phyloP scores from a whole-genome alignment of 2,329 filamentous ascomycete species.

The Kalmusia sp. region DNA sequence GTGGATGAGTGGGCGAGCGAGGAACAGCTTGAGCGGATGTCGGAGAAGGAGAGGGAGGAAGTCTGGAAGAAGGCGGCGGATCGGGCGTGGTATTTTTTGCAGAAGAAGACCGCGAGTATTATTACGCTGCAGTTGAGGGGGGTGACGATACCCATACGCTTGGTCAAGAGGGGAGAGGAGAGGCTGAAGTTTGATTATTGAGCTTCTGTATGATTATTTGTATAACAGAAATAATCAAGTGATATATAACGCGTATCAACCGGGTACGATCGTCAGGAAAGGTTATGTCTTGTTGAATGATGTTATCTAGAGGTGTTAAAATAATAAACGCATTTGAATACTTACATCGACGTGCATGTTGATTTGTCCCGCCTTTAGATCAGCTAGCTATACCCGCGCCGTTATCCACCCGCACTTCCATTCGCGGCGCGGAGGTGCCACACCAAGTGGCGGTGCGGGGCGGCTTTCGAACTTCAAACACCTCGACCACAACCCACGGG shows the following conservation, averaged over 20 bases:
- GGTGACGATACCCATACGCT: conserved; percentile 67
- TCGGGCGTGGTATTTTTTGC: conserved; percentile 61
- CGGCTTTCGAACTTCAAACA: neutral
- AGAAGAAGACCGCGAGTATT: conserved; percentile 63
- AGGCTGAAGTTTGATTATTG: conserved; percentile 59
- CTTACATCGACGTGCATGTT: no score
- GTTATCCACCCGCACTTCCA: no score
- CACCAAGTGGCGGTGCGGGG: conserved; percentile 10
- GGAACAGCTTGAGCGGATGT: conserved; percentile 48
- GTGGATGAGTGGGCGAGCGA: conserved; percentile 59
- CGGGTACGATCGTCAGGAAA: no score
- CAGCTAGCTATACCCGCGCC: no score
- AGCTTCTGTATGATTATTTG: neutral
- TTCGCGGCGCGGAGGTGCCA: conserved; percentile 18
- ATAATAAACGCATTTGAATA: no score
- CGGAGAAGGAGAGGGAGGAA: conserved; percentile 54
- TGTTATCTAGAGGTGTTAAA: no score
- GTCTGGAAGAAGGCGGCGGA: conserved; percentile 69
- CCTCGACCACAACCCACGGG: neutral
- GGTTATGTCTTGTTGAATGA: no score
- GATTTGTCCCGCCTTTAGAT: neutral
- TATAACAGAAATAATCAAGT: no score
- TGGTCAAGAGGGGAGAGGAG: conserved; percentile 75
- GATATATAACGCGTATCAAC: no score
- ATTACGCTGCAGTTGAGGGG: conserved; percentile 75